Base-by-base conservation (phyloP, 2,329 filamentous ascomycete species). In the Fusarium sp. region DNA sequence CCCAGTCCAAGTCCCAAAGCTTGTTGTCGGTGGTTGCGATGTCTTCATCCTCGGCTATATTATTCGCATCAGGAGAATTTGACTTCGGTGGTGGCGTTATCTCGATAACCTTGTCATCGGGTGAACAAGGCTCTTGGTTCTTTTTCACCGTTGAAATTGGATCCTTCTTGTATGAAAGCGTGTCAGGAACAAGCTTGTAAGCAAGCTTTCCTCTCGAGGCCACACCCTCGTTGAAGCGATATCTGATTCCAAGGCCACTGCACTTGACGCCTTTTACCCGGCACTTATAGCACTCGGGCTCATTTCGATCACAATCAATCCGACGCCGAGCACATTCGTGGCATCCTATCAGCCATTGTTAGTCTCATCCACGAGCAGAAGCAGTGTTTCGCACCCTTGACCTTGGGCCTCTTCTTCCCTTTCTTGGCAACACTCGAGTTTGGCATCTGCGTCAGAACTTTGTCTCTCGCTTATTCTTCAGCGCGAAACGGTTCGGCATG, bases 201-300 rank as follows among this genome's bases (percentile, higher is more conserved):
- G 64, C 67, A 58, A 69, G 57, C 11, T 69, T 69, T 6, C 67
- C 67, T 14, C 67, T n/a, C 4, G 67, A 65, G 2, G 67, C 67
- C 6, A 69, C 58, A 5, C 67, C 63, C 31, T 69, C 67, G 37
- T 65, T 66, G 67, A 69, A 69, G 16, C 67, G 67, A n/a, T 69
- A 69, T 7, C 67, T 61, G 5, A 69, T 62, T 3, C 54, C 57
- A 6, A 65, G 57, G 8, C 45, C 35, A 1, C 45, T 65, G 24
- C 67, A 69, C 10, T 45, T 59, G 20, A 69, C n/a, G 9, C 67
- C 67, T 31, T 57, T 65, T 6, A 31, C 35, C 1, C 9, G 20
- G 8, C 67, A 69, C 18, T 69, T 69, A 5, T n/a, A 39, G 58
- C 67, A 69, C 20, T 31, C 48, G 13, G 67, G 67, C 24, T 65